These are phyloP conservation scores for Trichosporon inkin DNA, from an alignment of 1,284 basidiomycete genomes.

Conservation along the genomic window DNA sequence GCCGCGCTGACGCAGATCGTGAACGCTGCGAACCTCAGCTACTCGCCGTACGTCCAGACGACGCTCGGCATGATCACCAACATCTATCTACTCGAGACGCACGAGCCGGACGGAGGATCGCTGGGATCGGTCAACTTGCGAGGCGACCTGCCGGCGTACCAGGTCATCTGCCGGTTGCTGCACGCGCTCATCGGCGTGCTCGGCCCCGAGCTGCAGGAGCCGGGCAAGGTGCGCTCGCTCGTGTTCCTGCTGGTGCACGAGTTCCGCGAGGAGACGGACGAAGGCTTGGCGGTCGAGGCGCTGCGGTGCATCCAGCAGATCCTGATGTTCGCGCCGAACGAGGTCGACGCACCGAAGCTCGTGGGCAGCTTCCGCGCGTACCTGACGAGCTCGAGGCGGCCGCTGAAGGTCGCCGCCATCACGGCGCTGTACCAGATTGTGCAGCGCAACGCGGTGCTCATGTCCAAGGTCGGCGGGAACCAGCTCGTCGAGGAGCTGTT, in stretches of 20 bases:
- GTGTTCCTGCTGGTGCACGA: conserved; percentile 81
- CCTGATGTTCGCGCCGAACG: conserved; percentile 86
- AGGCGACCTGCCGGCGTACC: conserved; percentile 86
- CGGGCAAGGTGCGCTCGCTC: conserved; percentile 70
- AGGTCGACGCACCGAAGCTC: conserved; percentile 72
- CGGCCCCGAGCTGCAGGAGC: conserved; percentile 92
- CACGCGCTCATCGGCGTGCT: conserved; percentile 90
- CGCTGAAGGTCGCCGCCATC: conserved; percentile 88
- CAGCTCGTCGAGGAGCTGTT: conserved; percentile 91
- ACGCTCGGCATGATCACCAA: conserved; percentile 89
- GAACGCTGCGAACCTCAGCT: conserved; percentile 86
- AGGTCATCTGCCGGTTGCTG: conserved; percentile 83
- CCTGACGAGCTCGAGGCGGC: conserved; percentile 70
- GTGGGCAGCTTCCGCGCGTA: conserved; percentile 69
- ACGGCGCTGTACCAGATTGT: conserved; percentile 95
- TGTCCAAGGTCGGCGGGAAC: conserved; percentile 92
- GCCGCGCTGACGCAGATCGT: conserved; percentile 81
- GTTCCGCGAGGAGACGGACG: conserved; percentile 79
- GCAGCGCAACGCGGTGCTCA: conserved; percentile 84
- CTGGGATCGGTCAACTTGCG: conserved; percentile 77
- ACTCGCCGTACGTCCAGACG: conserved; percentile 79
- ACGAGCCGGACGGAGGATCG: conserved; percentile 90
- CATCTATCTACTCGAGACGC: conserved; percentile 83
- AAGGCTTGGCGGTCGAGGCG: conserved; percentile 84
- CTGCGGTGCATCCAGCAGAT: conserved; percentile 95